phyloP scores from a whole-genome alignment of 345 rosid genomes.

The Sonneratia caseolaris region DNA sequence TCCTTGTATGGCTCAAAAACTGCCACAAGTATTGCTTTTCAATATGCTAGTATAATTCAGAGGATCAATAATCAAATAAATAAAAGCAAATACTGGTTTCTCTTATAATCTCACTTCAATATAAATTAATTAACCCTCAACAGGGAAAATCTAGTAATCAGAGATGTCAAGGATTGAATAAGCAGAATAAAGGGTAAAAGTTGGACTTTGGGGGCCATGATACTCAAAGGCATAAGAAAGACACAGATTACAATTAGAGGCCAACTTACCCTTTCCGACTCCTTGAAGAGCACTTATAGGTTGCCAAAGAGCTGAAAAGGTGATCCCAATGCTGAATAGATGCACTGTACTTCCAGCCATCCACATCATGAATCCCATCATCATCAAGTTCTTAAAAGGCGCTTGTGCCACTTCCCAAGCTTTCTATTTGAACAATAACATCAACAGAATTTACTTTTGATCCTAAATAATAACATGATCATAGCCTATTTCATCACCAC shows the following conservation, averaged over 20 bases:
- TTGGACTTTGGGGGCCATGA: background rate
- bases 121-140: background rate
- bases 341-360: conserved; percentile 99
- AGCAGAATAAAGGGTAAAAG: background rate
- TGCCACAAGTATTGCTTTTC: conserved; percentile 16
- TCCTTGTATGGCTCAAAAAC: conserved; percentile 99
- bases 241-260: background rate
- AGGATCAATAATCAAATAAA: background rate
- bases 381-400: conserved; percentile 91
- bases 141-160: background rate
- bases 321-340: conserved; percentile 96
- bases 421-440: conserved; percentile 44
- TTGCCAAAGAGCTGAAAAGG: conserved; percentile 98
- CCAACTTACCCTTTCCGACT: conserved; percentile 82
- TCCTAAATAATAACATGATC: background rate
- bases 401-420: conserved; percentile 99
- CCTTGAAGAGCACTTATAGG: conserved; percentile 96
- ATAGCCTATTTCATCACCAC: background rate
- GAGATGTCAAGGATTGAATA: background rate
- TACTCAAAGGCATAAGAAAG: background rate
- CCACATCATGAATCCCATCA: conserved; percentile 99
- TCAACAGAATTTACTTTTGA: background rate
- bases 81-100: background rate
- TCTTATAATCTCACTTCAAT: background rate
- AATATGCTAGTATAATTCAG: background rate